These are phyloP conservation scores for Podospora sp. DNA, from an alignment of 495 filamentous ascomycete genomes.

Conservation along the genomic window DNA sequence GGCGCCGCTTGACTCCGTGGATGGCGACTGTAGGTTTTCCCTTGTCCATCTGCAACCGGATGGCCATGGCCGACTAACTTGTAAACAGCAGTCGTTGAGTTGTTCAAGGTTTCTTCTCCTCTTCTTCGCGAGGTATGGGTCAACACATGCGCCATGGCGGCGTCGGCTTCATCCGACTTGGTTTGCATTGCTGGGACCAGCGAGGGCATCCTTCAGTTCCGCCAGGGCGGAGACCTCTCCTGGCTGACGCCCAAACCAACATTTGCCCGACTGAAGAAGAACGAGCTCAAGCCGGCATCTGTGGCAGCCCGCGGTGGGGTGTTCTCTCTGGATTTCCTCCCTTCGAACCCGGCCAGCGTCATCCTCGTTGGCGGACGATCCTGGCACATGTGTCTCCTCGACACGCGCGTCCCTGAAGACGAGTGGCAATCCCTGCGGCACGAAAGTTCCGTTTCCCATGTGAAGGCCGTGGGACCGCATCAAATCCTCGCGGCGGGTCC, in stretches of 20 bases:
- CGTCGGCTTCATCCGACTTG: conserved; percentile 23
- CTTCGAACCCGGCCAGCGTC: conserved; percentile 27
- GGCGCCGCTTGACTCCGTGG: conserved; percentile 20
- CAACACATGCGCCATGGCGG: conserved; percentile 25
- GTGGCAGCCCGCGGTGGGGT: conserved; percentile 22
- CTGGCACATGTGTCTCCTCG: conserved; percentile 34
- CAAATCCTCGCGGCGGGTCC: conserved; percentile 45
- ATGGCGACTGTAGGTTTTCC: conserved; percentile 14
- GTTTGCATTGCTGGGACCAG: conserved; percentile 39
- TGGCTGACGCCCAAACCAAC: conserved; percentile 20
- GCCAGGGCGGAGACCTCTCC: conserved; percentile 8
- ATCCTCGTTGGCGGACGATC: conserved; percentile 44
- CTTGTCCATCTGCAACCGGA: not conserved
- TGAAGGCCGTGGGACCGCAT: conserved; percentile 35
- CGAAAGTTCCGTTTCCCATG: conserved; percentile 36
- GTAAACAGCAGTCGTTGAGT: not conserved
- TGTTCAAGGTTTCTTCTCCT: not conserved
- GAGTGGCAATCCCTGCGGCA: conserved; percentile 33
- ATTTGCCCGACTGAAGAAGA: not conserved
- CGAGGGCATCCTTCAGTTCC: conserved; percentile 30
- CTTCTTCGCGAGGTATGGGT: not conserved
- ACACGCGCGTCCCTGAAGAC: conserved; percentile 31
- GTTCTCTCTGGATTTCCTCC: conserved; percentile 35
- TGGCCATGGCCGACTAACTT: not conserved
- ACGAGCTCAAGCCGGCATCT: not conserved